Evolutionary conservation across 1,139 yeast genomes (phyloP), one percentile per base, ranked within the genome.

Genomic region (Kodamaea plutei): DNA sequence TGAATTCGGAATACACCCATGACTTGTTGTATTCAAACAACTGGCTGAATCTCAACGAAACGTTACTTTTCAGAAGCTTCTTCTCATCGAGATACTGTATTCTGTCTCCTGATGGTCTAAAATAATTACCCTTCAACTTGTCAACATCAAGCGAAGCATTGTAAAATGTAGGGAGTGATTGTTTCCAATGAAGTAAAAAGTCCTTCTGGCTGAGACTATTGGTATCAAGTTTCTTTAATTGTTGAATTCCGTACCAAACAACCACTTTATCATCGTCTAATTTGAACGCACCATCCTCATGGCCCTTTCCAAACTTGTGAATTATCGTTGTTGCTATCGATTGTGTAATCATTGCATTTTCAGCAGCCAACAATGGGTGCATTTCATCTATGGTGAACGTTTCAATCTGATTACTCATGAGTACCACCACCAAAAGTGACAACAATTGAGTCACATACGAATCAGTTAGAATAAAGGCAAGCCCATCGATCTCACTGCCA

Each of bases 1-100:
- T 61, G 16, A 91, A 70, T 29, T 88, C 96, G 1, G 71, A 72
- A 30, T 81, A 56, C 5, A 69, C 76, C 97, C 97, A 91, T 20
- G 64, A 66, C 2, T 68, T 50, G 42, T 78, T 80, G 26, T 79
- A 47, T 23, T 62, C 58, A 48, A 91, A 80, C 29, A 91, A 60
- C 43, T 75, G 72, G 29, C 68, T 67, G 45, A 89, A 69, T 34
- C 96, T 57, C 4, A 57, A 56, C 12, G 60, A 59, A 1, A 81
- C 58, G 31, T 81, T 81, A 9, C 8, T 9, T 5, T 35, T 29
- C 11, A 85, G 70, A 18, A 88, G 58, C 2, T 58, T 41, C 0
- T 48, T 47, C 9, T 58, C 63, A 16, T 81, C 66, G 13, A 88
- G 54, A 41, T 70, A 81, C 22, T 68, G 71, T 4, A 88, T 58